Evolutionary conservation across 306 rosid genomes (phyloP).

Genomic region (Rosa lucieae): DNA sequence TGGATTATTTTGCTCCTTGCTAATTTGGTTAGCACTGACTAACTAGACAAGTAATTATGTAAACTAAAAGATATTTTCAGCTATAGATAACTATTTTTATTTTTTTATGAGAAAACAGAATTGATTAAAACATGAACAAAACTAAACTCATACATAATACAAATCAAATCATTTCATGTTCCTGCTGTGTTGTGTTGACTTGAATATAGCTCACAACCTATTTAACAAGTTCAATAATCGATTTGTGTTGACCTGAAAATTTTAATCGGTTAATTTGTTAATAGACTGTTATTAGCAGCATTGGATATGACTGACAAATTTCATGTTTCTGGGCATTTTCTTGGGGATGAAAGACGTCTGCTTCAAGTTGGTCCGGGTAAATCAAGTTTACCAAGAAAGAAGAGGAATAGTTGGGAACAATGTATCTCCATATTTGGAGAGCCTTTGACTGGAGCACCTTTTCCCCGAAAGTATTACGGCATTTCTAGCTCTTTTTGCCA

Average conservation of each 20-base stretch:
- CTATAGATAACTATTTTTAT: too few relatives aligned
- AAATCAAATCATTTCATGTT: background rate
- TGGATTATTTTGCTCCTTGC: background rate
- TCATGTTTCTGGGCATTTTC: background rate
- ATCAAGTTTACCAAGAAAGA: conserved; percentile 42
- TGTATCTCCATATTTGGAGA: conserved; percentile 38
- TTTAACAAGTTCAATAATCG: background rate
- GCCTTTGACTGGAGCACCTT: conserved; percentile 31
- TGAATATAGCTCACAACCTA: background rate
- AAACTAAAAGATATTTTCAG: background rate
- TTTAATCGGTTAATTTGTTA: background rate
- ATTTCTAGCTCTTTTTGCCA: conserved; percentile 54
- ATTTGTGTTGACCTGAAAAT: background rate
- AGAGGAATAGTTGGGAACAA: conserved; percentile 42
- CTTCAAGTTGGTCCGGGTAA: conserved; percentile 38
- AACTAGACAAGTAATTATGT: background rate
- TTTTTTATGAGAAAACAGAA: background rate
- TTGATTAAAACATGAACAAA: too few relatives aligned
- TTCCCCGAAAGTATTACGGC: conserved; percentile 32
- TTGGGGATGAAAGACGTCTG: conserved; percentile 35
- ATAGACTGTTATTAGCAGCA: background rate
- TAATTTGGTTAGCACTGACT: background rate
- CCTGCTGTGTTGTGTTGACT: background rate
- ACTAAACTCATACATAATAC: too few relatives aligned
- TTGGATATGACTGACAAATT: background rate